Conservation (phyloP, 169 alveolate genomes). For the Plasmodium yoelii region DNA sequence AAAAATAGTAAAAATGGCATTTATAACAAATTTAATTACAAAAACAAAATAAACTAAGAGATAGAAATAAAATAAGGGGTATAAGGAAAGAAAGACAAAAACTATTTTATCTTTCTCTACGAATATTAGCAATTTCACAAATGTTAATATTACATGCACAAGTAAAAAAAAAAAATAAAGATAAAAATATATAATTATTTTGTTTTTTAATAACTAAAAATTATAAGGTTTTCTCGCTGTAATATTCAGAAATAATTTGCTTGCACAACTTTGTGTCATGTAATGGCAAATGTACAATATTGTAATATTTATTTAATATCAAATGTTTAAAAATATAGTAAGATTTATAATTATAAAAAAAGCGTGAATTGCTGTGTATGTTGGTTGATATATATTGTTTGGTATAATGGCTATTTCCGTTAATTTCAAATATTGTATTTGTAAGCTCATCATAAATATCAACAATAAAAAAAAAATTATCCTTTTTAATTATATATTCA, state of each 20-base stretch:
- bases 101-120: too few relatives aligned
- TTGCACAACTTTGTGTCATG: constrained; percentile 47
- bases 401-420: constrained; percentile 65
- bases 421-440: constrained; percentile 68
- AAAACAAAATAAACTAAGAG: too few relatives aligned
- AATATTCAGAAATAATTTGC: constrained; percentile 30
- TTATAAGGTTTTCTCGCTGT: not conserved
- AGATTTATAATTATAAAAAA: constrained; percentile 71
- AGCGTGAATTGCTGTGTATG: not conserved
- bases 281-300: constrained; percentile 57
- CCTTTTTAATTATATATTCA: constrained; percentile 51
- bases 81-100: too few relatives aligned
- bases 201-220: too few relatives aligned
- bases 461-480: constrained; percentile 40
- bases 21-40: too few relatives aligned
- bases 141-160: too few relatives aligned
- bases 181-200: too few relatives aligned
- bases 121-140: too few relatives aligned
- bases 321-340: constrained; percentile 68
- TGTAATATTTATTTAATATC: constrained; percentile 44
- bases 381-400: constrained; percentile 54
- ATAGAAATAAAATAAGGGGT: too few relatives aligned
- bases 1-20: too few relatives aligned
- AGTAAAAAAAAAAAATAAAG: too few relatives aligned
- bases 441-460: constrained; percentile 73